Evolutionary conservation across 2,329 filamentous ascomycete genomes (phyloP), one percentile per base, ranked within the genome.

Genomic region (Aspergillus piperis): DNA sequence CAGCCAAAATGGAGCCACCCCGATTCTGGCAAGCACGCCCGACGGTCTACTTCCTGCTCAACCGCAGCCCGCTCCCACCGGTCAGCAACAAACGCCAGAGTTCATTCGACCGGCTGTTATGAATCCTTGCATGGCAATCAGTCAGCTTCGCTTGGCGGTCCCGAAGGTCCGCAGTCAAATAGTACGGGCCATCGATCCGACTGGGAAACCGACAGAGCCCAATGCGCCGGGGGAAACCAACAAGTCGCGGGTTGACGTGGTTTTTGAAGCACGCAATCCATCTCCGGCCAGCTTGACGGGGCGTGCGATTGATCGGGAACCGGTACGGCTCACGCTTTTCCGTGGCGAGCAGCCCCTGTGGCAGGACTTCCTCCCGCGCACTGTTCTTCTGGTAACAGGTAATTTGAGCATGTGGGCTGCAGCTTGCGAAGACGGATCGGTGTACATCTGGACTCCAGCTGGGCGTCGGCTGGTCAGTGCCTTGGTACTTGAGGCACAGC

Each of bases 391-490:
- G 1, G 88, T 96, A 1, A 95, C 94, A 0, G 96, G 92, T 2
- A 98, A 92, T 74, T 88, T 89, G 68, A 88, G 90, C 66, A 93
- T 98, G 72, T 99, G 95, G 90, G 90, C 91, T 0, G 94, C 90
- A 15, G 93, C 90, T 8, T 97, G 93, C 70, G 95, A 99, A 74
- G 95, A 98, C 71, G 95, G 92, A 15, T 91, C 88, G 17, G 75
- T 99, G 7, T 91, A 96, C 71, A 85, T 91, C 8, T 99, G 95
- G 93, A 94, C 93, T 1, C 92, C 94, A 1, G 92, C 93, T 13
- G 95, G 95, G 11, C 87, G 96, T 63, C 86, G 96, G 55, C 81
- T 96, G 21, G 82, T 96, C 58, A 96, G 91, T 70, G 88, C 93
- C 4, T 83, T 97, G 65, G 85, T 97, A 5, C 80, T 98, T 15